phyloP scores from a whole-genome alignment of 805 yeast species.

The Yarrowia alimentaria region DNA sequence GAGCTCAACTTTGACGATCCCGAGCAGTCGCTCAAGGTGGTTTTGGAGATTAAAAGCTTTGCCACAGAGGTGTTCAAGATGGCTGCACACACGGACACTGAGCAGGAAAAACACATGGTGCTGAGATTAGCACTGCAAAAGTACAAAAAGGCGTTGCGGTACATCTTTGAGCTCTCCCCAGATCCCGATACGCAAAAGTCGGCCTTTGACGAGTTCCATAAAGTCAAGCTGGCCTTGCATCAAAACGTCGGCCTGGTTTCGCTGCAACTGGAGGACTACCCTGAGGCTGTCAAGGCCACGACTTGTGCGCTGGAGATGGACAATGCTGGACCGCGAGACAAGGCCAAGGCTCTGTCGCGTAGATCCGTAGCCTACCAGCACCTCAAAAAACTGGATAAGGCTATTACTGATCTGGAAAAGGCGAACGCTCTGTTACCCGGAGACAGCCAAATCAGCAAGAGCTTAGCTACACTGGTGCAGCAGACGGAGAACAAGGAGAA shows the following conservation, averaged over 20 bases:
- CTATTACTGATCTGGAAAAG: slow-evolving; percentile 60
- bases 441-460: slow-evolving; percentile 69
- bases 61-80: slow-evolving; percentile 21
- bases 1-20: slow-evolving; percentile 23
- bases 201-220: slow-evolving; percentile 51
- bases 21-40: neutral
- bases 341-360: slow-evolving; percentile 83
- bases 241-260: slow-evolving; percentile 75
- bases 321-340: slow-evolving; percentile 58
- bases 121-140: slow-evolving; percentile 52
- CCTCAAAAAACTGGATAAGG: slow-evolving; percentile 66
- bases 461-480: slow-evolving; percentile 58
- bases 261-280: slow-evolving; percentile 57
- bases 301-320: slow-evolving; percentile 64
- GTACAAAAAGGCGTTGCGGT: slow-evolving; percentile 69
- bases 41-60: slow-evolving; percentile 7
- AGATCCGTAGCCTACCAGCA: slow-evolving; percentile 72
- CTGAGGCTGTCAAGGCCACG: slow-evolving; percentile 57
- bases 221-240: slow-evolving; percentile 60
- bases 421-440: slow-evolving; percentile 65
- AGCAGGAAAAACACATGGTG: neutral
- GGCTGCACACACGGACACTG: slow-evolving; percentile 1
- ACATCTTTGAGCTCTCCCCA: slow-evolving; percentile 71
- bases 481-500: slow-evolving; percentile 54
- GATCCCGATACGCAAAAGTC: slow-evolving; percentile 43